Conservation (phyloP, 2,329 filamentous ascomycete genomes). For the Fusarium anguioides region DNA sequence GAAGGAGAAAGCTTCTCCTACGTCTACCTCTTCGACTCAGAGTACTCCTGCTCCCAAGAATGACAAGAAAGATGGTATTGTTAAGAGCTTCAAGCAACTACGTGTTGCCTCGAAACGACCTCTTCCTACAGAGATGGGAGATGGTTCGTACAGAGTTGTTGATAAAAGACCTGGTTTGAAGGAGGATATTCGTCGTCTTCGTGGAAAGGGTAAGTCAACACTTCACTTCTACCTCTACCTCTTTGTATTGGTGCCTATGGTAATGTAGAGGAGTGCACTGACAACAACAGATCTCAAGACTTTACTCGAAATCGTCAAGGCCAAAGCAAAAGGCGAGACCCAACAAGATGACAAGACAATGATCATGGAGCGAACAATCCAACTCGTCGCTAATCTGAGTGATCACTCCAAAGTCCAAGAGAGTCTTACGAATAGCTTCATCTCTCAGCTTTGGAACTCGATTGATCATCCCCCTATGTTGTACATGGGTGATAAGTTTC, state of each 20-base stretch:
- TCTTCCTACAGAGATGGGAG: slow-evolving; percentile 70
- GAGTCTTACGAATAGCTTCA: slow-evolving; percentile 73
- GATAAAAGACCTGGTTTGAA: slow-evolving; percentile 56
- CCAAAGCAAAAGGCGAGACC: slow-evolving; percentile 70
- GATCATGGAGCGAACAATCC: slow-evolving; percentile 79
- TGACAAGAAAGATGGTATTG: slow-evolving; percentile 41
- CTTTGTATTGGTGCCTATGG: neutral
- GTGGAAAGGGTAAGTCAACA: slow-evolving; percentile 26
- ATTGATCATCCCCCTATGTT: slow-evolving; percentile 78
- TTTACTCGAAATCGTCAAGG: slow-evolving; percentile 68
- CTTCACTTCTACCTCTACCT: no score
- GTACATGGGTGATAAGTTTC: slow-evolving; percentile 70
- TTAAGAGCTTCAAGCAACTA: slow-evolving; percentile 49
- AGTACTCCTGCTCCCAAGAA: slow-evolving; percentile 5
- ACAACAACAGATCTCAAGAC: slow-evolving; percentile 68
- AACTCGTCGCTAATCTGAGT: slow-evolving; percentile 74
- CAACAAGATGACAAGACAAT: slow-evolving; percentile 80
- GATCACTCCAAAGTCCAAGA: slow-evolving; percentile 69
- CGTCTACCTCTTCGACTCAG: neutral
- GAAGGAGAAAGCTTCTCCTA: slow-evolving; percentile 21
- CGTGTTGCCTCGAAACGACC: slow-evolving; percentile 66
- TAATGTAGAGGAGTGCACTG: neutral
- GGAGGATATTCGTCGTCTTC: slow-evolving; percentile 41
- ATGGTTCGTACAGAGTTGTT: slow-evolving; percentile 66
- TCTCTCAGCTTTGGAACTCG: slow-evolving; percentile 76